Base-by-base conservation (phyloP, 2,329 filamentous ascomycete species). In the Furcasterigmium furcatum region DNA sequence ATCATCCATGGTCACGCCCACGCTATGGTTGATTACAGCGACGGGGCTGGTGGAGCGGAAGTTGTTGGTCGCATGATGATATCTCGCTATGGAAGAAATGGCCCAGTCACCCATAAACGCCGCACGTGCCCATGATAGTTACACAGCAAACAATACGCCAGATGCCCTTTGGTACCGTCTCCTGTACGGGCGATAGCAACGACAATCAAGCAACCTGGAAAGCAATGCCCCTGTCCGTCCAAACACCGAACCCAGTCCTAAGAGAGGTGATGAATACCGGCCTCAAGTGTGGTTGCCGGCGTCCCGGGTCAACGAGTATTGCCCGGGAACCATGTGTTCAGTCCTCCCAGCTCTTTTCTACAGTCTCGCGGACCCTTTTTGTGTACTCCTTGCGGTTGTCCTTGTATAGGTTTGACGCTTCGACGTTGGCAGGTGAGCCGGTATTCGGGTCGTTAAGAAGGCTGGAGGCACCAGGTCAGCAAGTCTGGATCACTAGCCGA, bases 271-370 rank as follows among this genome's bases (percentile, higher is more conserved):
- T n/a, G n/a, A n/a, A n/a, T n/a, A n/a, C n/a, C n/a, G n/a, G n/a
- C n/a, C n/a, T n/a, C n/a, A n/a, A n/a, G n/a, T n/a, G n/a, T n/a
- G n/a, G n/a, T n/a, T n/a, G n/a, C n/a, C n/a, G n/a, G n/a, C n/a
- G n/a, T n/a, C n/a, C n/a, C n/a, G n/a, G n/a, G n/a, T n/a, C n/a
- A n/a, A n/a, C n/a, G 24, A 27, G 24, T 27, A 12, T 12, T 7
- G 7, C 24, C 24, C 24, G 24, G 7, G 24, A 27, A 27, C 7
- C 24, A 27, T 27, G 24, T 12, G 12, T 19, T 64, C 58, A 95
- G 60, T 96, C 92, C 53, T 97, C 94, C 94, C 94, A 99, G 73
- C 92, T 97, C 81, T 96, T 97, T 76, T 99, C 94, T 14, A 99
- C 94, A 0, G 92, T 96, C 73, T 97, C 94, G 40, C 91, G 79